Percentiles rank a stretch among this genome's conserved stretches.
These are phyloP conservation scores for Irpex rosettiformis DNA, from an alignment of 1,284 basidiomycete genomes.

Conservation along the genomic window DNA sequence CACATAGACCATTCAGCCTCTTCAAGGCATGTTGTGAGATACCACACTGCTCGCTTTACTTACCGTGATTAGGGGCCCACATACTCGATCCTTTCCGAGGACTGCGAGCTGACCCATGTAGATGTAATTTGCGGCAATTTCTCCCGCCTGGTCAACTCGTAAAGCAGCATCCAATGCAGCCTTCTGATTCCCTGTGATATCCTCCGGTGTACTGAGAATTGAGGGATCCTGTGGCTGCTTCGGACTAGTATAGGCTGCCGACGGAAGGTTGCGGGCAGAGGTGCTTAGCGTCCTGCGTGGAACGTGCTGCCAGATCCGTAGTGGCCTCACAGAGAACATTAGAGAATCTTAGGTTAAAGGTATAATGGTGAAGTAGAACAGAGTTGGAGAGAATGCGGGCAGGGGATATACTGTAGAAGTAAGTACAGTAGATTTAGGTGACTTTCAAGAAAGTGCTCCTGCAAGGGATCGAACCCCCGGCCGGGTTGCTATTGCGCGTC, in stretches of 20 bases:
- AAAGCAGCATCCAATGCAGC: slow-evolving; percentile 60
- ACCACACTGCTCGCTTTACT: background rate
- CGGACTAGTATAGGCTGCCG: slow-evolving; percentile 34
- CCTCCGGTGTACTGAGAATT: slow-evolving; percentile 43
- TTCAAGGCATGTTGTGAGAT: background rate
- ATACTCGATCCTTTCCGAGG: slow-evolving; percentile 56
- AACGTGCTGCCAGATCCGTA: background rate
- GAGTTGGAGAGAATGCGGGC: background rate
- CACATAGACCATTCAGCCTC: background rate
- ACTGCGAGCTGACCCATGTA: slow-evolving; percentile 82
- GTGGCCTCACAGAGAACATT: slow-evolving; percentile 3
- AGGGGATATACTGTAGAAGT: background rate
- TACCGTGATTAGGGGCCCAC: slow-evolving; percentile 50
- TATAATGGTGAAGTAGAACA: background rate
- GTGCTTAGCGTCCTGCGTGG: slow-evolving; percentile 5
- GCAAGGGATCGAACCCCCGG: background rate
- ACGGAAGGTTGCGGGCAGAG: slow-evolving; percentile 20
- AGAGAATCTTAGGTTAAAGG: background rate
- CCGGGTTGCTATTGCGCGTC: background rate
- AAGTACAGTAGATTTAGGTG: background rate
- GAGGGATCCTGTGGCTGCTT: slow-evolving; percentile 32
- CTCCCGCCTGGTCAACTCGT: slow-evolving; percentile 90
- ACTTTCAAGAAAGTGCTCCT: background rate
- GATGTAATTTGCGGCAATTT: slow-evolving; percentile 91
- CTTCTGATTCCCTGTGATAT: slow-evolving; percentile 46